Evolutionary conservation across 495 filamentous ascomycete species (phyloP).

Genomic region (Staphylotrichum longicolle): DNA sequence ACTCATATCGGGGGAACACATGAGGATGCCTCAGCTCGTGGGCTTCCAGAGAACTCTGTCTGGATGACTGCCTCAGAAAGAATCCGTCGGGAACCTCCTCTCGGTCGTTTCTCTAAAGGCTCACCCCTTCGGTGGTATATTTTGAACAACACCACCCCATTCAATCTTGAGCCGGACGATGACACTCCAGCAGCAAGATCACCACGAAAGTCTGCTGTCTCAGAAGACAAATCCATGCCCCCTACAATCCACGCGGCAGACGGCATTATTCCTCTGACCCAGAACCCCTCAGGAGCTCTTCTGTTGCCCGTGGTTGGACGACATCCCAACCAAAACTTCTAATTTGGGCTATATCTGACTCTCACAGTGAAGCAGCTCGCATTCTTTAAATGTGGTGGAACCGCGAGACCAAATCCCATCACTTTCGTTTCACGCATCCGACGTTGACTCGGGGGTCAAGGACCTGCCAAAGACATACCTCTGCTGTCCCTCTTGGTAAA

Average conservation of each 20-base stretch:
- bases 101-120: background rate
- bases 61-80: background rate
- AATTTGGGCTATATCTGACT: background rate
- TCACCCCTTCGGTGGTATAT: background rate
- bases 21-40: too few species aligned
- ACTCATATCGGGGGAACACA: too few species aligned
- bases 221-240: background rate
- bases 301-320: background rate
- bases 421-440: background rate
- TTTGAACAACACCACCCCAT: background rate
- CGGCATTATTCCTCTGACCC: background rate
- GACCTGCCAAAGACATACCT: background rate
- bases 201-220: background rate
- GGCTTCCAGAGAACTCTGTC: background rate
- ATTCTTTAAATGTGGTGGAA: background rate
- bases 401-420: background rate
- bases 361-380: background rate
- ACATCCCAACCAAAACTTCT: background rate
- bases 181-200: constrained; percentile 3
- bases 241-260: background rate
- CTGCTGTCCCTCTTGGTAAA: background rate
- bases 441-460: background rate
- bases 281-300: background rate
- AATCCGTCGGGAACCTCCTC: background rate
- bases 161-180: background rate